Evolutionary conservation across 768 basidiomycete genomes (phyloP).

Genomic region (Paxillus ammoniavirescens): DNA sequence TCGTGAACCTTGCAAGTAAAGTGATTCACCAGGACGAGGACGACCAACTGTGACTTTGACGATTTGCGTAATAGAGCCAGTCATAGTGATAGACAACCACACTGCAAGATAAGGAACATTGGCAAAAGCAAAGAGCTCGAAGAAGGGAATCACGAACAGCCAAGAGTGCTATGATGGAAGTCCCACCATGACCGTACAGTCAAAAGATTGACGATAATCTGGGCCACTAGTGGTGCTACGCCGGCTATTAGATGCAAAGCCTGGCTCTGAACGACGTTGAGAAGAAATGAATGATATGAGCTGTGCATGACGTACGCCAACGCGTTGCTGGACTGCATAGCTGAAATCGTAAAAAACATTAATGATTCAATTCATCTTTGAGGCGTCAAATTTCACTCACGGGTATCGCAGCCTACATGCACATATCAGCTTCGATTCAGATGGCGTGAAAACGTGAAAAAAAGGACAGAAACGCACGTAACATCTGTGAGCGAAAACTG

Average conservation of each 20-base stretch:
- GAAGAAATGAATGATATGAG: neutral
- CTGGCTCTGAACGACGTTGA: slow-evolving; percentile 22
- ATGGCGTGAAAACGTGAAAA: neutral
- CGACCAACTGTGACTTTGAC: slow-evolving; percentile 85
- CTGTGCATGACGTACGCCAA: slow-evolving; percentile 41
- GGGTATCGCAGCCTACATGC: slow-evolving; percentile 33
- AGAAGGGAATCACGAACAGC: slow-evolving; percentile 15
- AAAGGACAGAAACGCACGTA: slow-evolving; percentile 47
- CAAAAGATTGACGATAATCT: slow-evolving; percentile 64
- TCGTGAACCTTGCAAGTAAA: neutral
- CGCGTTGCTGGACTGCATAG: slow-evolving; percentile 66
- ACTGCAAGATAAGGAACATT: slow-evolving; percentile 39
- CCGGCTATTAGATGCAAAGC: slow-evolving; percentile 42
- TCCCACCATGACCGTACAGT: slow-evolving; percentile 87
- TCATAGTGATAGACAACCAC: slow-evolving; percentile 65
- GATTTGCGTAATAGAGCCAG: slow-evolving; percentile 79
- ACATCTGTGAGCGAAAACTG: slow-evolving; percentile 76
- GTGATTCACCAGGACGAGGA: slow-evolving; percentile 69
- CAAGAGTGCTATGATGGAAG: slow-evolving; percentile 62
- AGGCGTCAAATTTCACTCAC: slow-evolving; percentile 25
- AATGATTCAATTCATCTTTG: neutral
- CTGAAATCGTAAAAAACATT: slow-evolving; percentile 31
- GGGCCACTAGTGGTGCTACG: slow-evolving; percentile 64
- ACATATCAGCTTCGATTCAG: slow-evolving; percentile 17
- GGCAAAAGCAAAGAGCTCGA: neutral